Conservation (phyloP, 352 stramenopile genomes). For the Globisporangium recalcitrans region DNA sequence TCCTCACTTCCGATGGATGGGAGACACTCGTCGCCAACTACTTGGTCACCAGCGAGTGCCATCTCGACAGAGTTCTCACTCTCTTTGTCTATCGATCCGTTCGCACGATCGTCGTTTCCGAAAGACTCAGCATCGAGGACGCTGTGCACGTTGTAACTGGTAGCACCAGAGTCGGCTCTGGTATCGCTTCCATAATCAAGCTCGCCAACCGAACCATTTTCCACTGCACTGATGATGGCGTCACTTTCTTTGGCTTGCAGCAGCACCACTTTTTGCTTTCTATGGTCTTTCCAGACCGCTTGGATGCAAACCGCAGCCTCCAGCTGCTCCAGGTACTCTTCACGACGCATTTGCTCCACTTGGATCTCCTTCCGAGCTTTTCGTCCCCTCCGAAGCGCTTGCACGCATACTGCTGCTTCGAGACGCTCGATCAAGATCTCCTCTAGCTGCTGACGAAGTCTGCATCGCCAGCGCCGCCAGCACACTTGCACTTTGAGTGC, state of each 20-base stretch:
- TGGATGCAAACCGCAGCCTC: slow-evolving; percentile 47
- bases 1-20: background rate
- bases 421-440: slow-evolving; percentile 6
- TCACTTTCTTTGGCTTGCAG: slow-evolving; percentile 18
- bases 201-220: background rate
- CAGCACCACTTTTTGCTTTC: slow-evolving; percentile 19
- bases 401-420: slow-evolving; percentile 41
- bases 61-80: background rate
- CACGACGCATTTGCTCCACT: slow-evolving; percentile 20
- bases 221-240: background rate
- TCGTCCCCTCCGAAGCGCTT: slow-evolving; percentile 35
- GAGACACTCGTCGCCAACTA: background rate
- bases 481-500: background rate
- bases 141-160: background rate
- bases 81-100: background rate
- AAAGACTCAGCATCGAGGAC: background rate
- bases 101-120: background rate
- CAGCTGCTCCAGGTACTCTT: slow-evolving; percentile 14
- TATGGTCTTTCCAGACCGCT: slow-evolving; percentile 30
- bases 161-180: background rate
- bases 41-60: background rate
- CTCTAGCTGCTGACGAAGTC: background rate
- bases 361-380: slow-evolving; percentile 19
- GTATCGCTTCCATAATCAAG: background rate
- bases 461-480: background rate